Percentiles rank a stretch among this genome's conserved stretches.
These are phyloP conservation scores for Tetradesmus lagerheimii DNA, from an alignment of 139 green algal species.

Conservation along the genomic window DNA sequence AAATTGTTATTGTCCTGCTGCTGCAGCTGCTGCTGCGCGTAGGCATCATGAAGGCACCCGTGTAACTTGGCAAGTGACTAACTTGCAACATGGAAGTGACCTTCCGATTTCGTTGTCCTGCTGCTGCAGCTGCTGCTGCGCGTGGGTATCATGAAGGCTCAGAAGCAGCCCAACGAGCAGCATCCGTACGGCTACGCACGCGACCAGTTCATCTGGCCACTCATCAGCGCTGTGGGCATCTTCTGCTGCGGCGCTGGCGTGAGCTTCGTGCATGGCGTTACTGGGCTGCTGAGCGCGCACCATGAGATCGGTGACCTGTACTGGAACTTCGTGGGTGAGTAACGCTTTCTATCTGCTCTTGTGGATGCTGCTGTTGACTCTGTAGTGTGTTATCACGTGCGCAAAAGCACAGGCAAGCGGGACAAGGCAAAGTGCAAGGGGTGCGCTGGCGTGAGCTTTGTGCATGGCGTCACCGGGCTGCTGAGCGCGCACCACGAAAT, in stretches of 20 bases:
- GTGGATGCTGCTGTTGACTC: background rate
- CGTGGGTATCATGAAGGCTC: slow-evolving; percentile 77
- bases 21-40: no score
- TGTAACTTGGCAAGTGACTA: background rate
- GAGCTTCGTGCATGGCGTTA: slow-evolving; percentile 85
- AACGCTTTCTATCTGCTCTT: background rate
- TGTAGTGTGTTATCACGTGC: no score
- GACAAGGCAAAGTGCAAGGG: no score
- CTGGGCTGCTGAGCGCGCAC: slow-evolving; percentile 65
- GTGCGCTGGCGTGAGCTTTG: slow-evolving; percentile 85
- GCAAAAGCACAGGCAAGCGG: no score
- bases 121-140: slow-evolving; percentile 71
- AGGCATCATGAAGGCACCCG: slow-evolving; percentile 84
- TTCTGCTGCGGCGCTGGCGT: slow-evolving; percentile 94
- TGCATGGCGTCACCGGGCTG: slow-evolving; percentile 84
- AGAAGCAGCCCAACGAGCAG: slow-evolving; percentile 64
- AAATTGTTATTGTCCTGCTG: no score
- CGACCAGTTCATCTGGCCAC: slow-evolving; percentile 93
- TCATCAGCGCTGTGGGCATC: slow-evolving; percentile 93
- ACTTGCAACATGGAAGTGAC: background rate
- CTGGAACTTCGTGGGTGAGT: slow-evolving; percentile 57
- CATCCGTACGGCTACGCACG: slow-evolving; percentile 94
- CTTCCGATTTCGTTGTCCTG: no score
- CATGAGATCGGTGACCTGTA: slow-evolving; percentile 48
- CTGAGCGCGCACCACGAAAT: slow-evolving; percentile 54